These are phyloP conservation scores for Komagataella kurtzmanii DNA, from an alignment of 805 yeast genomes.

Conservation along the genomic window DNA sequence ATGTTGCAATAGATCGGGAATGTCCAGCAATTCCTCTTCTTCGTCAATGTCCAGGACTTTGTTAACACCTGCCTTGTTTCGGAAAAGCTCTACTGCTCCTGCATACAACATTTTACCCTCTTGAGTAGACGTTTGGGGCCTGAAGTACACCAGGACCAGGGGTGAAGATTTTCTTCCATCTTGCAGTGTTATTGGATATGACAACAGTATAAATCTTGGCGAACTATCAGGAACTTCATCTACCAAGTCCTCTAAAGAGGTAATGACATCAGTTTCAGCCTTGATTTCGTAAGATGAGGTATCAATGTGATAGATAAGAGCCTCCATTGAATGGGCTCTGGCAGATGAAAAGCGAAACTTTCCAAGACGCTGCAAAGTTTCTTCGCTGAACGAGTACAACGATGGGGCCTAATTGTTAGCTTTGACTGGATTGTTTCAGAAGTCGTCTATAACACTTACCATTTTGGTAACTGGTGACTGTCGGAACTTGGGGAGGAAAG, in stretches of 20 bases:
- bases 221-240: slow-evolving; percentile 75
- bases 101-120: slow-evolving; percentile 82
- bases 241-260: slow-evolving; percentile 43
- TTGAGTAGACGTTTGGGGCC: slow-evolving; percentile 78
- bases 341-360: slow-evolving; percentile 68
- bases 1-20: neutral
- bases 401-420: slow-evolving; percentile 23
- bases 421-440: neutral
- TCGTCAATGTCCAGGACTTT: slow-evolving; percentile 4
- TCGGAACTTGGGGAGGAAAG: neutral
- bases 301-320: slow-evolving; percentile 49
- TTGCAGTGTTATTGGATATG: slow-evolving; percentile 53
- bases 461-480: neutral
- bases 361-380: slow-evolving; percentile 43
- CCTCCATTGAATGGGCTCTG: slow-evolving; percentile 46
- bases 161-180: slow-evolving; percentile 74
- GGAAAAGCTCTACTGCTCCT: slow-evolving; percentile 71
- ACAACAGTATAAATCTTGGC: slow-evolving; percentile 64
- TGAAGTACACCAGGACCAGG: slow-evolving; percentile 71
- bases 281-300: slow-evolving; percentile 36
- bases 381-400: slow-evolving; percentile 49
- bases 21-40: neutral
- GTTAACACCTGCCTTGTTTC: slow-evolving; percentile 69
- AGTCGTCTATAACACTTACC: neutral
- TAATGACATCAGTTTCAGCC: slow-evolving; percentile 33